Evolutionary conservation across 768 basidiomycete species (phyloP).

Genomic region (Podaxis sp.): DNA sequence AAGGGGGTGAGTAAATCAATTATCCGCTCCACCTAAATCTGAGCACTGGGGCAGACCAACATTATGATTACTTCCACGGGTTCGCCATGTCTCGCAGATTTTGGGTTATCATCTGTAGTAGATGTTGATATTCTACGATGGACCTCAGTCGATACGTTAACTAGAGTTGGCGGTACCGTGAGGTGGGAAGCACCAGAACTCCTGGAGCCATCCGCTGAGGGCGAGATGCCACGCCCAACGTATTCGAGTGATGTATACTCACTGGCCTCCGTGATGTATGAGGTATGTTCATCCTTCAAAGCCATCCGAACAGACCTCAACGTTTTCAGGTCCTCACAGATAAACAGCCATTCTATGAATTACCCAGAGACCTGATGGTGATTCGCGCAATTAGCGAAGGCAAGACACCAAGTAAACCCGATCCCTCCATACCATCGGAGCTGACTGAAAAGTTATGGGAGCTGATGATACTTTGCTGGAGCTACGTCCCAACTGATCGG

Average conservation of each 20-base stretch:
- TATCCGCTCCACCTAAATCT: background rate
- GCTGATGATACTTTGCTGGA: background rate
- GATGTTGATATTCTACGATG: background rate
- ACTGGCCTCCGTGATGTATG: slow-evolving; percentile 39
- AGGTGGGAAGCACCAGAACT: slow-evolving; percentile 4
- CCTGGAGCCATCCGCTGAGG: background rate
- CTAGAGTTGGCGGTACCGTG: background rate
- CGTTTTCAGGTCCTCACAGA: slow-evolving; percentile 20
- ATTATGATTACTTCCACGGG: background rate
- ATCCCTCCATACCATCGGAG: slow-evolving; percentile 17
- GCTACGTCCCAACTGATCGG: background rate
- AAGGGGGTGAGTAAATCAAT: slow-evolving; percentile 18
- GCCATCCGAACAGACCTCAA: background rate
- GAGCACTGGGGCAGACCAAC: background rate
- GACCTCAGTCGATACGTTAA: background rate
- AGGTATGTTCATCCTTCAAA: slow-evolving; percentile 21
- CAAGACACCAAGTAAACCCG: slow-evolving; percentile 11
- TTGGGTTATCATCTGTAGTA: background rate
- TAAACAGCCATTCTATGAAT: slow-evolving; percentile 19
- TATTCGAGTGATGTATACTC: slow-evolving; percentile 37
- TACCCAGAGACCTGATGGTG: slow-evolving; percentile 15
- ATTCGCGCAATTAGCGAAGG: slow-evolving; percentile 19
- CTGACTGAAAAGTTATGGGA: slow-evolving; percentile 26
- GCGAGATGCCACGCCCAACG: background rate
- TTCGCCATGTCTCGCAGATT: background rate